phyloP scores from a whole-genome alignment of 1,284 basidiomycete genomes.

The Pseudozyma hubeiensis region DNA sequence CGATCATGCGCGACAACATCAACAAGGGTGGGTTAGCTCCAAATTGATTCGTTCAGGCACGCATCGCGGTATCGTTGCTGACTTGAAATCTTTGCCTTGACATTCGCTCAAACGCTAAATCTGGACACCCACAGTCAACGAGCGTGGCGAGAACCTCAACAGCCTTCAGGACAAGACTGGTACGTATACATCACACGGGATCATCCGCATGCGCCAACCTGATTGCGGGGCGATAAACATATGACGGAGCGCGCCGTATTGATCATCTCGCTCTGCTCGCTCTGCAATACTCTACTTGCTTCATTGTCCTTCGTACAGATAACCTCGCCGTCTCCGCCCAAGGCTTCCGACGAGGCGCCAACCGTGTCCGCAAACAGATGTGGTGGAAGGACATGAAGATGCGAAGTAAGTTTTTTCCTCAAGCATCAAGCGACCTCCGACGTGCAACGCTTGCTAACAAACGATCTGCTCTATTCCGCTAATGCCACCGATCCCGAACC shows the following conservation, averaged over 20 bases:
- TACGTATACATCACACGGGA: constrained; percentile 70
- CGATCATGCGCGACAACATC: constrained; percentile 98
- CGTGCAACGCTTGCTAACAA: constrained; percentile 2
- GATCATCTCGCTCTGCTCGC: not conserved
- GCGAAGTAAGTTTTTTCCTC: constrained; percentile 40
- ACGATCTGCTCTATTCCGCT: not conserved
- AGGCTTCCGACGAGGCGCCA: constrained; percentile 96
- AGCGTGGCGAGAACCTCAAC: constrained; percentile 93
- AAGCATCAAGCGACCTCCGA: not conserved
- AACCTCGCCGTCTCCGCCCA: constrained; percentile 98
- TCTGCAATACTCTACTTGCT: constrained; percentile 1
- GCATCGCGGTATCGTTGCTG: not conserved
- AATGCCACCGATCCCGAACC: not conserved
- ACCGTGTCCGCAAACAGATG: constrained; percentile 95
- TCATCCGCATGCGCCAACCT: too few relatives aligned
- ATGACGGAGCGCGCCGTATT: too few relatives aligned
- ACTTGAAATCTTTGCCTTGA: constrained; percentile 4
- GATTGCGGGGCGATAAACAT: too few relatives aligned
- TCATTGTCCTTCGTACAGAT: constrained; percentile 73
- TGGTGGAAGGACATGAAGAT: constrained; percentile 68
- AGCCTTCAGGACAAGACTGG: constrained; percentile 97
- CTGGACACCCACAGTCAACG: constrained; percentile 76
- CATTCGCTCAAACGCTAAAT: not conserved
- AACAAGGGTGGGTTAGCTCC: constrained; percentile 51
- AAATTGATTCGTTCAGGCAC: not conserved